Conservation (phyloP, 768 basidiomycete genomes). For the Lentinula detonsa region DNA sequence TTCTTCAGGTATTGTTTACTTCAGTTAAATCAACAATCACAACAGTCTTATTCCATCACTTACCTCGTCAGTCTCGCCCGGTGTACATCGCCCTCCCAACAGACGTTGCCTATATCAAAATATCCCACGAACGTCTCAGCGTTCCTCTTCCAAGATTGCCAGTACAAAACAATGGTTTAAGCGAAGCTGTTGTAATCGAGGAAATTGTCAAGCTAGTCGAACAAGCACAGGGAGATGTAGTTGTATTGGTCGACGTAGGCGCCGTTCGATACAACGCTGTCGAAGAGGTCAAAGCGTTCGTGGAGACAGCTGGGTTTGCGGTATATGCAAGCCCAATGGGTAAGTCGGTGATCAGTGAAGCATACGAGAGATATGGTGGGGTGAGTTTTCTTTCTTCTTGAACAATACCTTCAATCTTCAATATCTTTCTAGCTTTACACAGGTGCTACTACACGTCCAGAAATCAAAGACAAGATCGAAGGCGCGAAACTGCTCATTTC, state of each 20-base stretch:
- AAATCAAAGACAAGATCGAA: conserved; percentile 67
- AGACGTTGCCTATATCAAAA: conserved; percentile 65
- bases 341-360: conserved; percentile 67
- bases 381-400: conserved; percentile 33
- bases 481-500: conserved; percentile 68
- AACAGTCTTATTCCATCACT: background rate
- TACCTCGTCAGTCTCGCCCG: conserved; percentile 56
- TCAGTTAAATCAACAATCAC: background rate
- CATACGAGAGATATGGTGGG: conserved; percentile 72
- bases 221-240: conserved; percentile 57
- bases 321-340: conserved; percentile 80
- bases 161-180: conserved; percentile 46
- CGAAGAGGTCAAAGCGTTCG: conserved; percentile 56
- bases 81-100: conserved; percentile 86
- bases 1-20: conserved; percentile 37
- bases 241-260: conserved; percentile 80
- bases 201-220: conserved; percentile 64
- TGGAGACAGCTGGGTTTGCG: conserved; percentile 59
- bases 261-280: conserved; percentile 63
- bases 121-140: conserved; percentile 59
- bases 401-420: background rate
- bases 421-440: conserved; percentile 58
- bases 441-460: conserved; percentile 62
- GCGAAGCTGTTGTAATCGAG: conserved; percentile 65
- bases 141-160: conserved; percentile 46